These are phyloP conservation scores for Clathrospora elynae DNA, from an alignment of 2,329 filamentous ascomycete genomes.

Conservation along the genomic window DNA sequence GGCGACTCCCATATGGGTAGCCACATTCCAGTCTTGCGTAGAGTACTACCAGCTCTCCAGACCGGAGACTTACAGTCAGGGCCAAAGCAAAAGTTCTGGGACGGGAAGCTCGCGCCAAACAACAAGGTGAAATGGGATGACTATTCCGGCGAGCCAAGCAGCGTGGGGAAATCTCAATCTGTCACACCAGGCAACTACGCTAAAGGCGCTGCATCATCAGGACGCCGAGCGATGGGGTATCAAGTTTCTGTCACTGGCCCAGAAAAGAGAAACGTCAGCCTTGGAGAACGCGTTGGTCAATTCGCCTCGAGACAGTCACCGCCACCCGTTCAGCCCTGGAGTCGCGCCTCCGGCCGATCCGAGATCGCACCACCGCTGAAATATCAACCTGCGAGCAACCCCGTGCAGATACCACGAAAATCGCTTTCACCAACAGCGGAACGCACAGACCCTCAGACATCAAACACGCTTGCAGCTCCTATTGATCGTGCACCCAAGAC, in stretches of 20 bases:
- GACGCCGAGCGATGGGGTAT: slow-evolving; percentile 36
- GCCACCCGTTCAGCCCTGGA: slow-evolving; percentile 64
- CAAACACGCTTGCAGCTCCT: slow-evolving; percentile 35
- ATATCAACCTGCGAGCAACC: slow-evolving; percentile 62
- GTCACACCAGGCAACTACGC: slow-evolving; percentile 57
- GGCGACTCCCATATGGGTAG: slow-evolving; percentile 18
- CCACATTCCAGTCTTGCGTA: slow-evolving; percentile 45
- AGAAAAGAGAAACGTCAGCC: slow-evolving; percentile 36
- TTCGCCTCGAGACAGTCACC: slow-evolving; percentile 32
- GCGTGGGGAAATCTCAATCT: slow-evolving; percentile 60
- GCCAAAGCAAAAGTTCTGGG: slow-evolving; percentile 44
- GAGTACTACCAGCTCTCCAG: slow-evolving; percentile 32
- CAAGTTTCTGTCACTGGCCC: slow-evolving; percentile 42
- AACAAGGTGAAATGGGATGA: slow-evolving; percentile 63
- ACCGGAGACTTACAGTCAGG: slow-evolving; percentile 22
- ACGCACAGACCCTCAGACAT: slow-evolving; percentile 22
- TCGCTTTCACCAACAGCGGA: slow-evolving; percentile 26
- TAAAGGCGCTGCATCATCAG: slow-evolving; percentile 22
- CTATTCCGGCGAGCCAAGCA: slow-evolving; percentile 67
- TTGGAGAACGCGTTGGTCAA: slow-evolving; percentile 37
- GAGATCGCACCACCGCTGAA: slow-evolving; percentile 67
- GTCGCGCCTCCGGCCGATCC: slow-evolving; percentile 71
- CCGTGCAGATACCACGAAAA: slow-evolving; percentile 57
- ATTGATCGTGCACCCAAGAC: slow-evolving; percentile 24
- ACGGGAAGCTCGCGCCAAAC: slow-evolving; percentile 43